Evolutionary conservation across 192 early-diverging fungal species (phyloP).

Genomic region (Coemansia sp.): DNA sequence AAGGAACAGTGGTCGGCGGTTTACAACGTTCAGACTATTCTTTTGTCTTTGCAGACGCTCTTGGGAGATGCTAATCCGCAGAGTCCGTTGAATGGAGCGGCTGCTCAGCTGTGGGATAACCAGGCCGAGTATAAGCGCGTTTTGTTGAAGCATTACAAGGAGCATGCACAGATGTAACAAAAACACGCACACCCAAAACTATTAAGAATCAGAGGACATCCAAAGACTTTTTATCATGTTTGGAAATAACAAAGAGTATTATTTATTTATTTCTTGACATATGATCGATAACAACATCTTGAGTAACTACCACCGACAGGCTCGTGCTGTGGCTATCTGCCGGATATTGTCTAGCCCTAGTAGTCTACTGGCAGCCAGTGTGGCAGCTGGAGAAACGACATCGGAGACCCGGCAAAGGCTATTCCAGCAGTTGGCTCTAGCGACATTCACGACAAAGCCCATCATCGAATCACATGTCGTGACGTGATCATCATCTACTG

Average conservation of each 20-base stretch:
- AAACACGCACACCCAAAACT: neutral
- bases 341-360: neutral
- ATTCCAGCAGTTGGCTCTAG: conserved; percentile 1
- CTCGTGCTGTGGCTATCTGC: neutral
- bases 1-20: conserved; percentile 95
- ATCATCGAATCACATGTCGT: neutral
- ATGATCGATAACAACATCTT: neutral
- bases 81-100: conserved; percentile 92
- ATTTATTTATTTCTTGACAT: neutral
- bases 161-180: conserved; percentile 14
- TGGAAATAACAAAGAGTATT: too few relatives aligned
- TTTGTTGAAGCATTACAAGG: conserved; percentile 55
- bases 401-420: conserved; percentile 1
- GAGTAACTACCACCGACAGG: neutral
- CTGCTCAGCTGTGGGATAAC: conserved; percentile 83
- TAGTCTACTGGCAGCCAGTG: neutral
- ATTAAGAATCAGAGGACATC: too few relatives aligned
- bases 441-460: neutral
- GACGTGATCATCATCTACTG: too few relatives aligned
- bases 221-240: neutral
- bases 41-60: conserved; percentile 91
- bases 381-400: conserved; percentile 8
- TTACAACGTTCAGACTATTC: conserved; percentile 96
- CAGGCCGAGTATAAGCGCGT: conserved; percentile 54
- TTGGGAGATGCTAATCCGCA: conserved; percentile 91